These are phyloP conservation scores for Fusarium sp. DNA, from an alignment of 2,329 filamentous ascomycete genomes.

Conservation along the genomic window DNA sequence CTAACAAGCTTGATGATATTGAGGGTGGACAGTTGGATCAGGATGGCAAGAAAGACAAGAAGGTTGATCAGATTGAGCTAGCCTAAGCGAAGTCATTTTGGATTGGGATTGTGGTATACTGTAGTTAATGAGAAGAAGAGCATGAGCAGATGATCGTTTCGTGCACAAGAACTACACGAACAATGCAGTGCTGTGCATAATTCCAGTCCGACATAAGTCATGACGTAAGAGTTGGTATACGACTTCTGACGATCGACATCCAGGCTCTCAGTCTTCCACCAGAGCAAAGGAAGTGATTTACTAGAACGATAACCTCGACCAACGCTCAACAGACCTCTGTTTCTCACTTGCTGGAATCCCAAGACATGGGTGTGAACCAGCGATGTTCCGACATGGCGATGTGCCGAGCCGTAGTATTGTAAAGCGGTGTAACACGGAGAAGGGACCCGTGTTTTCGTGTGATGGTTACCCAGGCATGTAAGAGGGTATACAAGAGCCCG, in stretches of 20 bases:
- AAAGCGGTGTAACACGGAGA: background rate
- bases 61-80: conserved; percentile 39
- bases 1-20: conserved; percentile 26
- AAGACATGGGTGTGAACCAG: background rate
- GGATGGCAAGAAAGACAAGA: conserved; percentile 28
- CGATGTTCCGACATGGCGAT: background rate
- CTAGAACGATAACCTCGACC: too few relatives aligned
- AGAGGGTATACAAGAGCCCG: background rate
- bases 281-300: too few relatives aligned
- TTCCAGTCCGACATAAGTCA: too few relatives aligned
- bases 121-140: background rate
- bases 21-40: conserved; percentile 16
- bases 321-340: background rate
- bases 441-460: background rate
- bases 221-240: too few relatives aligned
- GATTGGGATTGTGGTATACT: too few relatives aligned
- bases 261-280: too few relatives aligned
- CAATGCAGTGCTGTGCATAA: too few relatives aligned
- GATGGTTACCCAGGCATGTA: background rate
- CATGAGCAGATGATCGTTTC: background rate
- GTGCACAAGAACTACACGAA: too few relatives aligned
- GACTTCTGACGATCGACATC: too few relatives aligned
- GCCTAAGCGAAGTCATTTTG: background rate
- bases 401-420: background rate
- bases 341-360: background rate